Evolutionary conservation across 2,329 filamentous ascomycete species (phyloP), one percentile per base, ranked within the genome.

Genomic region (Cladophialophora bantiana): DNA sequence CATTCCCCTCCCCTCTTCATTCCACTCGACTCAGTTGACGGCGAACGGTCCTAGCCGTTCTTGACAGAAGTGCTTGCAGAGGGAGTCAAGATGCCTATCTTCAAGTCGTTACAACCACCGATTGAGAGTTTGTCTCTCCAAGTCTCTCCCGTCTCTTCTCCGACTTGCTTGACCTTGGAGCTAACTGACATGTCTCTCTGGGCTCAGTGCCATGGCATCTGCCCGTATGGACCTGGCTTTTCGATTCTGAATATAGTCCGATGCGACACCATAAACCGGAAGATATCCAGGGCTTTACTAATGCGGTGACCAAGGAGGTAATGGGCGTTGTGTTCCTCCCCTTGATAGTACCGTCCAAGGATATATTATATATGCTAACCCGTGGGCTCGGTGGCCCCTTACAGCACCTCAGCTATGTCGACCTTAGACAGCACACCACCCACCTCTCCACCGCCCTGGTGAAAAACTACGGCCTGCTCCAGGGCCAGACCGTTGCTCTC

Each of bases 191-290:
- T 35, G 52, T 34, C 52, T 55, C 34, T 20, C 36, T 55, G 10
- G 20, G 4, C 38, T 3, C 40, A 86, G 85, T 87, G 4, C 85
- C 86, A 10, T 80, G 79, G 42, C 76, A 85, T 66, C 73, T 86
- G 32, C 83, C 86, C 7, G 82, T 86, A 48, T 89, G 86, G 86
- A 82, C 86, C 71, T 89, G 85, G 84, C 80, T 88, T 12, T 88
- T 89, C 74, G 83, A 87, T 70, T 84, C 84, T 0, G 74, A 80
- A 4, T 83, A 83, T 70, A 87, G 84, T 1, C 83, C 83, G 1
- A 72, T 86, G 13, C 75, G 75, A 18, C 79, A 78, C 2, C 77
- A 76, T 57, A 77, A 76, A 1, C 73, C 76, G 18, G 73, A 74
- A 34, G 73, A 81, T 38, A 78, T 86, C 53, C 81, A 79, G 15